Evolutionary conservation across 495 filamentous ascomycete species (phyloP), one percentile per base, ranked within the genome.

Genomic region (Neurospora intermedia): DNA sequence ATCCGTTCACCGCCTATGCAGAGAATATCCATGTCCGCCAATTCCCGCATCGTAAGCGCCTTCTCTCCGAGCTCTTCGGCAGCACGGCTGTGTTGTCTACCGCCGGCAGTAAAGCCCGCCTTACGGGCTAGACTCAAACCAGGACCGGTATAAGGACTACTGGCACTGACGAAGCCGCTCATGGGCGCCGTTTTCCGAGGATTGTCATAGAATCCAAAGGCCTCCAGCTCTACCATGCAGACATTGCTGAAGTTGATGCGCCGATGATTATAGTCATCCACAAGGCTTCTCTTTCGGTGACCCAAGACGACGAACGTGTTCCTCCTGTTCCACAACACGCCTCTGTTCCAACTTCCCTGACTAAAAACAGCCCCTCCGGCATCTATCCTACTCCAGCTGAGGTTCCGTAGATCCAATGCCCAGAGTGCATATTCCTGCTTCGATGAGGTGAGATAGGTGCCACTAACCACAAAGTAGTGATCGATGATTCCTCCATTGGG

Each of bases 401-500:
- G 82, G 3, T 89, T 94, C 72, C 89, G 89, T 69, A 99, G 83
- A 79, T 98, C 94, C 69, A 99, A 84, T 18, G 95, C 96, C 96
- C 96, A 99, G 2, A 99, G 86, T 0, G 96, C 94, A 82, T 99
- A 99, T 83, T 99, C 96, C 78, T 98, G 96, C 80, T 97, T 98
- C 18, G 94, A 97, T 9, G 94, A 97, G 2, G 96, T 99, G 48
- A 99, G 85, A 78, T 97, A 99, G 1, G 96, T 98, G 39, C 96
- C 96, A 75, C 93, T 97, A 54, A 99, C 94, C 41, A 99, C 93
- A 74, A 99, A 97, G 80, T 98, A 93, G 40, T 93, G 93, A 76
- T 95, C 94, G 74, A 98, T 92, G 42, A 99, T 88, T 3, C 93
- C 96, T 39, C 96, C 96, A 75, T 97, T 98, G 1, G 96, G 96